Percentiles rank a stretch among this genome's conserved stretches.
These are phyloP conservation scores for Penicillium silybi DNA, from an alignment of 495 filamentous ascomycete species.

Conservation along the genomic window DNA sequence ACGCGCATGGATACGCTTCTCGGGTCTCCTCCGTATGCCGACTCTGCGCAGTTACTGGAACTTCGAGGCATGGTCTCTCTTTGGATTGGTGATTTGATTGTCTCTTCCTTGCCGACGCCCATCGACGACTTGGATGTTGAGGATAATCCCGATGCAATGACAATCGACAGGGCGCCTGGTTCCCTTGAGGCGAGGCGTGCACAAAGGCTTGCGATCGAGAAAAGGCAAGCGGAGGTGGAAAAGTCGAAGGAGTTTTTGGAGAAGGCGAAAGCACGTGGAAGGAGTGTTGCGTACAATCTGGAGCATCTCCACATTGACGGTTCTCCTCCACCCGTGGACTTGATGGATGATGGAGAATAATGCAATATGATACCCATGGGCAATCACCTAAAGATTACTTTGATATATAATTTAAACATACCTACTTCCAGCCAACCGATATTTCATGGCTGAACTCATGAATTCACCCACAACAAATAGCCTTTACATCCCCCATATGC, in stretches of 20 bases:
- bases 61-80: slow-evolving; percentile 64
- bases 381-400: neutral
- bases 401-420: neutral
- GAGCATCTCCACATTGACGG: slow-evolving; percentile 33
- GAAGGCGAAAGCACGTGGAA: slow-evolving; percentile 32
- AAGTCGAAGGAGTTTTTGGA: slow-evolving; percentile 35
- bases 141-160: slow-evolving; percentile 18
- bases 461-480: no score
- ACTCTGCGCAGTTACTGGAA: slow-evolving; percentile 52
- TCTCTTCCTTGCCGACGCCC: slow-evolving; percentile 25
- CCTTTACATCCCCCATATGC: neutral
- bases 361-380: slow-evolving; percentile 5
- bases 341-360: neutral
- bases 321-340: neutral
- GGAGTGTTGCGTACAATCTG: slow-evolving; percentile 31
- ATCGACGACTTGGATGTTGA: slow-evolving; percentile 7
- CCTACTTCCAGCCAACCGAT: neutral
- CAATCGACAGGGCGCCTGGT: slow-evolving; percentile 19
- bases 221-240: slow-evolving; percentile 25
- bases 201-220: slow-evolving; percentile 33
- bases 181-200: slow-evolving; percentile 29
- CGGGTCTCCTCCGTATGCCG: slow-evolving; percentile 59
- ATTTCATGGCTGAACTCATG: no score
- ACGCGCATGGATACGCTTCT: slow-evolving; percentile 61
- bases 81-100: slow-evolving; percentile 61